Evolutionary conservation across 805 yeast species (phyloP).

Genomic region (Ogataea polymorpha): DNA sequence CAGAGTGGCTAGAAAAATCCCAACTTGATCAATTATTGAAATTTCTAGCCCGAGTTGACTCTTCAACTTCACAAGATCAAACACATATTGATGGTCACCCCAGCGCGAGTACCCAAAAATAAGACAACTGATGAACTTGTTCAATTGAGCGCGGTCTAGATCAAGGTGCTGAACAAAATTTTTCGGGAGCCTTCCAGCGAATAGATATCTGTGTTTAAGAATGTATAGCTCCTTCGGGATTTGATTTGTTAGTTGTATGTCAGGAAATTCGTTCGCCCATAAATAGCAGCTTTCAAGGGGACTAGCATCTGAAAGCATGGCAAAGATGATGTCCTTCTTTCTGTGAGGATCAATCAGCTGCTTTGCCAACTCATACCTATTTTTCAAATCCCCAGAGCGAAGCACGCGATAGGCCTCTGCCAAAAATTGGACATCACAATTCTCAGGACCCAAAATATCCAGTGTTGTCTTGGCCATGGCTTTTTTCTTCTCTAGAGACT

Average conservation of each 20-base stretch:
- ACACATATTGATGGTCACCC: slow-evolving; percentile 19
- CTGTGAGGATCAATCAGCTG: slow-evolving; percentile 4
- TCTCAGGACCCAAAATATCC: background rate
- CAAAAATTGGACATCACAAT: slow-evolving; percentile 8
- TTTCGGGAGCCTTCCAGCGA: slow-evolving; percentile 10
- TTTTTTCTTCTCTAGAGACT: background rate
- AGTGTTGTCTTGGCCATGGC: background rate
- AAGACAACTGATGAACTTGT: slow-evolving; percentile 18
- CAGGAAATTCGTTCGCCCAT: slow-evolving; percentile 11
- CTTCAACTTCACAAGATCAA: slow-evolving; percentile 14
- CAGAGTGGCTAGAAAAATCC: slow-evolving; percentile 15
- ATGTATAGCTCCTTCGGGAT: slow-evolving; percentile 12
- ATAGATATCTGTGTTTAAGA: slow-evolving; percentile 14
- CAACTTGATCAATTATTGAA: slow-evolving; percentile 18
- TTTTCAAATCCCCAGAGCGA: slow-evolving; percentile 1
- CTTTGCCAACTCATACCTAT: slow-evolving; percentile 3
- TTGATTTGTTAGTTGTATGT: slow-evolving; percentile 5
- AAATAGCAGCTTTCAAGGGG: slow-evolving; percentile 9
- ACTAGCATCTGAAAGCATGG: slow-evolving; percentile 6
- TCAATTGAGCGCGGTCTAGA: slow-evolving; percentile 1
- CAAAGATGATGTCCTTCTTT: slow-evolving; percentile 6
- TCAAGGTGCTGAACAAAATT: slow-evolving; percentile 9
- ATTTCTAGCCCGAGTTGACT: slow-evolving; percentile 5
- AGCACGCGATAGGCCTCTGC: slow-evolving; percentile 5
- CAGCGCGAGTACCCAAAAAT: slow-evolving; percentile 23